Evolutionary conservation across 1,284 basidiomycete species (phyloP), one percentile per base, ranked within the genome.

Genomic region (Ceratobasidium theobromae): DNA sequence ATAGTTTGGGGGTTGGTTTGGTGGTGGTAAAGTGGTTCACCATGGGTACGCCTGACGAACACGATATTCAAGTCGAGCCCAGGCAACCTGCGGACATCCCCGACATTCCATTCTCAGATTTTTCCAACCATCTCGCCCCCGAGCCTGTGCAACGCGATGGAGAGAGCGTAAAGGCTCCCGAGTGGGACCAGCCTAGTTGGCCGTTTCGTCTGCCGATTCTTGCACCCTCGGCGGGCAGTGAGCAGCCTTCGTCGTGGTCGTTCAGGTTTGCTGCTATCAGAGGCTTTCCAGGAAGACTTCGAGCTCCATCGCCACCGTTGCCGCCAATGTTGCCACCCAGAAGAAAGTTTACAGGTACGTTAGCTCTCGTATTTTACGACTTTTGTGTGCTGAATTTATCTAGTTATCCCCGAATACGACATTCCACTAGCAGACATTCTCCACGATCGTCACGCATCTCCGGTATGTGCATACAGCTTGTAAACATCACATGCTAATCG

Each of bases 361-460:
- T 28, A 6, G 58, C 46, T 51, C 38, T 4, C 4, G 16, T 25
- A 28, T 41, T 11, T 23, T 11, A n/a, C 32, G 48, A 16, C 30
- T 51, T 11, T 51, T 14, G 25, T 11, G 9, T 45, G 16, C 16
- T 25, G 21, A 23, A n/a, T 16, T 38, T 38, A 38, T 16, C 35
- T 8, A 64, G 58, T 64, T 30, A 64, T 64, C 23, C 58, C 58
- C 33, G 48, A 64, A 21, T 64, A 64, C 28, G 48, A 64, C 27
- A 27, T 64, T 38, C 58, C 58, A 8, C n/a, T 64, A 18, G 38
- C 33, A 5, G 58, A 64, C n/a, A 64, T 64, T 16, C 21, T 64
- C 25, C 14, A 64, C 11, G 58, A 64, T 48, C 38, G 35, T 18
- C 58, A 64, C 18, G 48, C 58, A 23, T 64, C 58, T 16, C 58